These are phyloP conservation scores for Knufia fluminis DNA, from an alignment of 2,329 filamentous ascomycete species.

Conservation along the genomic window DNA sequence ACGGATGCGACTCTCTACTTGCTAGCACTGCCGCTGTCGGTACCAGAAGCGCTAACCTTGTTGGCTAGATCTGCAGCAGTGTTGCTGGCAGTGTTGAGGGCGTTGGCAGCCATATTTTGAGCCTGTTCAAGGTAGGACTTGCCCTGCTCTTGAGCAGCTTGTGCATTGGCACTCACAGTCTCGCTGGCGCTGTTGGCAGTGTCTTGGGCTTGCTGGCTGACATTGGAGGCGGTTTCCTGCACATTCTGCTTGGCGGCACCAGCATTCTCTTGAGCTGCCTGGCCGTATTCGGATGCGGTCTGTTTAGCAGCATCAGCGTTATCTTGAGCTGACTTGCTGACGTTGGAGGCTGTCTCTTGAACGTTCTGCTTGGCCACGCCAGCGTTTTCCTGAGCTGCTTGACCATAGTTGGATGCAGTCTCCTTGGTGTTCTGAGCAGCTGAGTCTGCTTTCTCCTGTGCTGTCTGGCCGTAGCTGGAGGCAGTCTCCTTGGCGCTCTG, in stretches of 20 bases:
- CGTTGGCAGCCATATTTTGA: conserved; percentile 18
- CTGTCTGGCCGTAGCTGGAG: neutral
- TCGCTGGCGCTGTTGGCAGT: neutral
- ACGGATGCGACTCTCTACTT: conserved; percentile 2
- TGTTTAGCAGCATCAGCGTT: neutral
- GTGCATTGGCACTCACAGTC: neutral
- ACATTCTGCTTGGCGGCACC: neutral
- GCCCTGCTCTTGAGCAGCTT: neutral
- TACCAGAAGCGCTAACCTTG: neutral
- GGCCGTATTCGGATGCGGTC: too few relatives aligned
- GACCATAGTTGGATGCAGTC: conserved; percentile 7
- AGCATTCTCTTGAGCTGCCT: neutral
- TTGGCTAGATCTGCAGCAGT: conserved; percentile 17
- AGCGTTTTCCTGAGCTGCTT: neutral
- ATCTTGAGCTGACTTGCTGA: neutral
- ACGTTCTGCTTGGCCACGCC: neutral
- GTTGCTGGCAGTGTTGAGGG: conserved; percentile 20
- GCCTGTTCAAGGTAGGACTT: conserved; percentile 16
- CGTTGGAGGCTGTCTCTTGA: neutral
- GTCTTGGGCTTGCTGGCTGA: conserved; percentile 8
- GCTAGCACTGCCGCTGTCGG: neutral
- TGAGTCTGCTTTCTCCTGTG: neutral
- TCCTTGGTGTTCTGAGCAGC: conserved; percentile 7
- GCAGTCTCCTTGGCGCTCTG: conserved; percentile 3
- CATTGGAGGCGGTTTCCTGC: neutral